phyloP scores from a whole-genome alignment of 1,284 basidiomycete genomes.

The Cutaneotrichosporon dermatis region DNA sequence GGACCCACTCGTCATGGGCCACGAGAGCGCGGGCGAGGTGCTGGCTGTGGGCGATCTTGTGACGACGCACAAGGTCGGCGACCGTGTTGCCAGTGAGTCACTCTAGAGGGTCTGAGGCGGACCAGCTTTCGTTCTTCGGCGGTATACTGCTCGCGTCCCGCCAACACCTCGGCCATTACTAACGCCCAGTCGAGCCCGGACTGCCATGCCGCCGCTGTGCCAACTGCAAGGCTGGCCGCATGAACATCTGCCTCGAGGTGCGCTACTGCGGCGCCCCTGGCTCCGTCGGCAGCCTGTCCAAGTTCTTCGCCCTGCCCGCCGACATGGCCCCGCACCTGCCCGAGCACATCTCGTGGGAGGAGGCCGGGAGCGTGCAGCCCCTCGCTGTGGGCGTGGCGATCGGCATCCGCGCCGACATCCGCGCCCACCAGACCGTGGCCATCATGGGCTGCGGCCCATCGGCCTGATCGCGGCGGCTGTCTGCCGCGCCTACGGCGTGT shows the following conservation, averaged over 20 bases:
- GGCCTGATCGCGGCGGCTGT: conserved; percentile 52
- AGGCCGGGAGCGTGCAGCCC: conserved; percentile 71
- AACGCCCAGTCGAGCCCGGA: conserved; percentile 55
- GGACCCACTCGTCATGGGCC: conserved; percentile 48
- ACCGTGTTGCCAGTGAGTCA: conserved; percentile 50
- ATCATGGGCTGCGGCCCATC: conserved; percentile 49
- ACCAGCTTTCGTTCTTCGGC: no score
- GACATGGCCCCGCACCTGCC: conserved; percentile 49
- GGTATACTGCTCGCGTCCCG: no score
- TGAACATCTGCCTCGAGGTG: conserved; percentile 54
- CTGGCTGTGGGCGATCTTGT: conserved; percentile 46
- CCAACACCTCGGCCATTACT: background rate
- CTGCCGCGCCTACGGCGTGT: conserved; percentile 51
- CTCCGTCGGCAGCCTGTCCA: conserved; percentile 38
- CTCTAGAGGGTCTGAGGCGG: background rate
- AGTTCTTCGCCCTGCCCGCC: conserved; percentile 41
- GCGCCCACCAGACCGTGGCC: conserved; percentile 41
- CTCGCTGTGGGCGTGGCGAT: conserved; percentile 56
- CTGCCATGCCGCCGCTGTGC: conserved; percentile 50
- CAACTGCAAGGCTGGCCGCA: conserved; percentile 62
- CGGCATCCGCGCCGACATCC: conserved; percentile 38
- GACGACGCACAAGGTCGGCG: conserved; percentile 48
- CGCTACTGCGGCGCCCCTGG: conserved; percentile 44
- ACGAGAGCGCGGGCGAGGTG: conserved; percentile 46
- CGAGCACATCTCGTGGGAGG: conserved; percentile 50